Conservation (phyloP, 805 yeast genomes). For the Huiozyma sinensis region DNA sequence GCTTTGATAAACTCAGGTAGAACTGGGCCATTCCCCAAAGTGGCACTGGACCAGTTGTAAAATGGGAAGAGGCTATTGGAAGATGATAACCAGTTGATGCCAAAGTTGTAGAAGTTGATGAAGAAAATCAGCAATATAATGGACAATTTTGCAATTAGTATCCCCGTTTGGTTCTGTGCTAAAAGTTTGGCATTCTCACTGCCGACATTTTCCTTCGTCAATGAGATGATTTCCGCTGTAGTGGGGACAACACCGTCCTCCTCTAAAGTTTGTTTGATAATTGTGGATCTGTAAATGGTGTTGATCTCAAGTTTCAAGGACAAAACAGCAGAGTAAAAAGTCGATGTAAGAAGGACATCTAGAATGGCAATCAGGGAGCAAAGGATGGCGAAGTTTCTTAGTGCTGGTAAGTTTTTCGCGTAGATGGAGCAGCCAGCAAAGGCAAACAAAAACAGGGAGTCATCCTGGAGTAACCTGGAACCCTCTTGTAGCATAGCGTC, state of each 20-base stretch:
- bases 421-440: conserved; percentile 55
- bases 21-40: not conserved
- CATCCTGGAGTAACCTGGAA: conserved; percentile 49
- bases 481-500: conserved; percentile 30
- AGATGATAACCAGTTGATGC: conserved; percentile 45
- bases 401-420: conserved; percentile 58
- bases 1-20: conserved; percentile 12
- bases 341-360: conserved; percentile 63
- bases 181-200: conserved; percentile 7
- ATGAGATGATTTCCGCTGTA: conserved; percentile 61
- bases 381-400: conserved; percentile 71
- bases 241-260: conserved; percentile 80
- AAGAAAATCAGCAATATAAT: conserved; percentile 49
- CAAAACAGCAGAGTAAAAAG: conserved; percentile 75
- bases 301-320: conserved; percentile 83
- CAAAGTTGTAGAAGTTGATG: conserved; percentile 57
- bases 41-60: not conserved
- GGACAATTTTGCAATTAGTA: conserved; percentile 49
- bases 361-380: conserved; percentile 57
- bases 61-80: not conserved
- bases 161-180: conserved; percentile 30
- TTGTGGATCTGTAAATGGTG: conserved; percentile 71
- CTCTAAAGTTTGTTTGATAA: conserved; percentile 68
- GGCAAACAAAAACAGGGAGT: conserved; percentile 59
- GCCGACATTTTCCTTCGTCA: conserved; percentile 15